Base-by-base conservation (phyloP, 306 rosid species). In the Alnus glutinosa region DNA sequence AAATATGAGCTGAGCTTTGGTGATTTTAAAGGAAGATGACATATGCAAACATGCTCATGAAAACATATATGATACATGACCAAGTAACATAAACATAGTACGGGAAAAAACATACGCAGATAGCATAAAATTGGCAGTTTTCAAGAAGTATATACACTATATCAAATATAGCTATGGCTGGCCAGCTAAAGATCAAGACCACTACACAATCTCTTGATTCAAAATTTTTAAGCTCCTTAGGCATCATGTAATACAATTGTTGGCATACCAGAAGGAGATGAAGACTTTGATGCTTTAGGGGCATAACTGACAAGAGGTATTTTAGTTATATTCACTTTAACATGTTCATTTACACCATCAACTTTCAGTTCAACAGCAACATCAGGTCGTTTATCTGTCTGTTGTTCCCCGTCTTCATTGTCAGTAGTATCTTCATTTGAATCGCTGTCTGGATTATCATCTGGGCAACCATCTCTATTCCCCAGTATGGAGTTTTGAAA, bases 401-500 rank as follows among this genome's bases (percentile, higher is more conserved):
- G 76, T 77, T 77, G 91, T 57, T 73, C 85, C 77, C 78, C 89
- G 80, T 64, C 83, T 86, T 87, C 87, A 76, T 76, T 71, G 55
- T 84, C 87, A 58, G 77, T 66, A 80, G 76, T 46, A 36, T 81
- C 89, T 73, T 89, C 90, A 74, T 80, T 84, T 64, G 90, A 83
- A 83, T 83, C 85, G 48, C 84, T 74, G n/a, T 55, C 86, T 75
- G 54, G 75, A 77, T 78, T 80, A 78, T 83, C 92, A 73, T 81
- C 83, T 79, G 54, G 39, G 75, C 75, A 63, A 71, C 87, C 75
- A 77, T 77, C 86, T 51, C 63, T 78, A 85, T 62, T 75, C 71
- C 97, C 90, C 84, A 94, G 73, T 69, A 91, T 87, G 52, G 90
- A 84, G 61, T 84, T 86, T 80, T 92, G 98, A 80, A 95, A 94